Percentiles rank a stretch among this genome's conserved stretches.
phyloP scores from a whole-genome alignment of 225 moss, liverwort and hornwort genomes.

The Thuidium tamariscinum region DNA sequence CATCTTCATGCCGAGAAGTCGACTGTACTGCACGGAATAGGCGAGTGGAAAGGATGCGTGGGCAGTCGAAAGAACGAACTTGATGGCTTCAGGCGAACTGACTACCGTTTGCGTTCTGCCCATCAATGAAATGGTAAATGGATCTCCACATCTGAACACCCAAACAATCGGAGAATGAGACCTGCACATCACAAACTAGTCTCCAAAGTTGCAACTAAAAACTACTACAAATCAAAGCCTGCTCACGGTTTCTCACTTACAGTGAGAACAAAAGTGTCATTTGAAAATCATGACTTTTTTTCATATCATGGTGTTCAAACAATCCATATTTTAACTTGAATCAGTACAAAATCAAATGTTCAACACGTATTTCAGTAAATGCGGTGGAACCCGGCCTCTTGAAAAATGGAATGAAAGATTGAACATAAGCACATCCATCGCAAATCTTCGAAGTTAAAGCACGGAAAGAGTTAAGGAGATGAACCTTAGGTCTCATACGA shows the following conservation, averaged over 20 bases:
- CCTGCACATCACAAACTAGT: too few relatives aligned
- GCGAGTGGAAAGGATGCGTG: neutral
- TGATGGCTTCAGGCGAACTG: conserved; percentile 4
- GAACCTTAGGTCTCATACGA: neutral
- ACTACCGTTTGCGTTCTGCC: neutral
- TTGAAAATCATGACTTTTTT: too few relatives aligned
- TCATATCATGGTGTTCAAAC: too few relatives aligned
- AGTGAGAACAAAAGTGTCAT: too few relatives aligned
- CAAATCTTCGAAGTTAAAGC: neutral
- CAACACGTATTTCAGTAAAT: too few relatives aligned
- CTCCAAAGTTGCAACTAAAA: too few relatives aligned
- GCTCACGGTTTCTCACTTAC: too few relatives aligned
- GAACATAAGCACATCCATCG: neutral
- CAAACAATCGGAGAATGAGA: neutral
- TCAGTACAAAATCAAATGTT: too few relatives aligned
- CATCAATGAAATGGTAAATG: neutral
- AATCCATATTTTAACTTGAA: too few relatives aligned
- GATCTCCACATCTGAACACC: conserved; percentile 6
- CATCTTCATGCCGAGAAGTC: neutral
- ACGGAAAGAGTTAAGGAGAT: neutral
- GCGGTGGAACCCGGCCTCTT: too few relatives aligned
- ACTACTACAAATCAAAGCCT: too few relatives aligned
- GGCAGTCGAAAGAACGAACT: conserved; percentile 5
- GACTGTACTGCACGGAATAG: rapidly evolving
- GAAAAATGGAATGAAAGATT: too few relatives aligned